These are phyloP conservation scores for Tuber microsphaerosporum DNA, from an alignment of 495 filamentous ascomycete species.

Conservation along the genomic window DNA sequence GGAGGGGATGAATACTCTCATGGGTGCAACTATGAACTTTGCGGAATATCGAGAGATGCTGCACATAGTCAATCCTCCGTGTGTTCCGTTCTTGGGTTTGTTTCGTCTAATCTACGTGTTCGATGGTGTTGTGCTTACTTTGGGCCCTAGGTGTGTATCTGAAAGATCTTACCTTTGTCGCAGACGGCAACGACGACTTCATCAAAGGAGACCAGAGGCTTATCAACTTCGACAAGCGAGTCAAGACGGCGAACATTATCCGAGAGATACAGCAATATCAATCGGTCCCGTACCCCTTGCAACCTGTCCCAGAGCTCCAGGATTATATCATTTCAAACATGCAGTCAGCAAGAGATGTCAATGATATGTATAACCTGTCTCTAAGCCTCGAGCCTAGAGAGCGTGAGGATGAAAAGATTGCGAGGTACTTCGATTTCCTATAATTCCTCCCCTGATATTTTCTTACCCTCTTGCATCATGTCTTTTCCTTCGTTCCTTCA, in stretches of 20 bases:
- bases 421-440: constrained; percentile 54
- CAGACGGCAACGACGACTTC: constrained; percentile 92
- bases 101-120: constrained; percentile 11
- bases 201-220: constrained; percentile 80
- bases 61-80: constrained; percentile 87
- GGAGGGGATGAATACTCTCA: constrained; percentile 84
- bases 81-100: constrained; percentile 97
- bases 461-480: constrained; percentile 27
- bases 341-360: constrained; percentile 85
- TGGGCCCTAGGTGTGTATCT: constrained; percentile 73
- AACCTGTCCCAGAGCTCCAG: constrained; percentile 83
- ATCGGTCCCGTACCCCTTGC: constrained; percentile 84
- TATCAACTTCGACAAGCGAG: constrained; percentile 97
- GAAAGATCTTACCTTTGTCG: constrained; percentile 96
- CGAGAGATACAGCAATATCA: constrained; percentile 98
- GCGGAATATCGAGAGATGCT: constrained; percentile 89
- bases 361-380: constrained; percentile 98
- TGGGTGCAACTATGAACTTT: constrained; percentile 98
- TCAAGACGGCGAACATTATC: constrained; percentile 96
- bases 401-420: constrained; percentile 90
- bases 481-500: constrained; percentile 22
- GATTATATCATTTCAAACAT: constrained; percentile 96
- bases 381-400: constrained; percentile 87
- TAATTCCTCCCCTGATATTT: constrained; percentile 30
- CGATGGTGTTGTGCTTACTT: constrained; percentile 4